Percentiles rank a stretch among this genome's conserved stretches.
phyloP scores from a whole-genome alignment of 2,329 filamentous ascomycete species.

The Aspergillus melleus region DNA sequence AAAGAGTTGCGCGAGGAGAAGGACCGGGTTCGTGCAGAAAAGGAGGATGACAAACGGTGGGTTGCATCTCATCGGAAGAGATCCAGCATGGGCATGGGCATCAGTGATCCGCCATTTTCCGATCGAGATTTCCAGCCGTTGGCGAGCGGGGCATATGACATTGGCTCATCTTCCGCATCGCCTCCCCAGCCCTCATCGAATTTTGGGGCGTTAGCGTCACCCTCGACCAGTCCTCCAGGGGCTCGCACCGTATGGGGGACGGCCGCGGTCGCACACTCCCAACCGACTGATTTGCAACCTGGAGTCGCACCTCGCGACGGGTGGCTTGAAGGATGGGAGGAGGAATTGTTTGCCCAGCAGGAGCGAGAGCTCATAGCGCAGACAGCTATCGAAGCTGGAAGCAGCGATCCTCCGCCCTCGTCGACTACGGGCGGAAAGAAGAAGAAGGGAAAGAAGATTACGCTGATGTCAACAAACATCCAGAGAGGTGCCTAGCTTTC shows the following conservation, averaged over 20 bases:
- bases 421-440: constrained; percentile 48
- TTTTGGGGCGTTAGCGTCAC: constrained; percentile 63
- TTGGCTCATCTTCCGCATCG: constrained; percentile 39
- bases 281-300: constrained; percentile 49
- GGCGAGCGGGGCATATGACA: constrained; percentile 37
- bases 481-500: constrained; percentile 54
- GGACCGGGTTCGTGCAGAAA: constrained; percentile 78
- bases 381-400: constrained; percentile 37
- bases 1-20: constrained; percentile 86
- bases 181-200: constrained; percentile 43
- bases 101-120: constrained; percentile 50
- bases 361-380: constrained; percentile 52
- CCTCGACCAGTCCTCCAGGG: constrained; percentile 77
- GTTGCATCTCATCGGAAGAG: constrained; percentile 66
- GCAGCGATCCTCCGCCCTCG: constrained; percentile 18
- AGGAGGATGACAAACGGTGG: constrained; percentile 66
- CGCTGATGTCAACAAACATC: constrained; percentile 66
- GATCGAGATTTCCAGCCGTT: constrained; percentile 67
- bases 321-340: constrained; percentile 83
- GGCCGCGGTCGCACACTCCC: constrained; percentile 61
- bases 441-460: constrained; percentile 69
- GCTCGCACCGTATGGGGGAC: constrained; percentile 93
- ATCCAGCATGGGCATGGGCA: constrained; percentile 49
- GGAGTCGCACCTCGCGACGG: constrained; percentile 64
- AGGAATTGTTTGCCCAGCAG: constrained; percentile 67